These are phyloP conservation scores for Bruguiera sexangula DNA, from an alignment of 345 rosid species.

Conservation along the genomic window DNA sequence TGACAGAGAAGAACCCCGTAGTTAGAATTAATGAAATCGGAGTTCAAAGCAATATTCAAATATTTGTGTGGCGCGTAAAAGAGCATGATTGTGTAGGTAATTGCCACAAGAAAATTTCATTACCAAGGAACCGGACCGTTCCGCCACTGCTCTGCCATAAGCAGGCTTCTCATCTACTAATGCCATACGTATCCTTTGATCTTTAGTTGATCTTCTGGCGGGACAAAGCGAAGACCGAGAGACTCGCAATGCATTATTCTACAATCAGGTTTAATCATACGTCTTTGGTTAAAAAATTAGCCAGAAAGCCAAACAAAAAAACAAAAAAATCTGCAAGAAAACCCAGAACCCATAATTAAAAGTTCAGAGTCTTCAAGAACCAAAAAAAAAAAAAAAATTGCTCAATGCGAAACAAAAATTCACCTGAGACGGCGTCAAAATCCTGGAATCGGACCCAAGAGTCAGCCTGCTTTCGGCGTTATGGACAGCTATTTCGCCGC, in stretches of 20 bases:
- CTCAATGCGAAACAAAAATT: too few species aligned
- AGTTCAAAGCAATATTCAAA: not conserved
- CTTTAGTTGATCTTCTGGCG: slow-evolving; percentile 22
- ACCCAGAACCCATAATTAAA: too few species aligned
- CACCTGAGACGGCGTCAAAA: too few species aligned
- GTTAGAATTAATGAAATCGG: not conserved
- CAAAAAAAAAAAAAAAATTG: too few species aligned
- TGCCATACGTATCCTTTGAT: slow-evolving; percentile 43
- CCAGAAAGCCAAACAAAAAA: too few species aligned
- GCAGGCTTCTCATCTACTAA: slow-evolving; percentile 68
- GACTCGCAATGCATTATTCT: slow-evolving; percentile 38
- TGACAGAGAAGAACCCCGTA: slow-evolving; percentile 34
- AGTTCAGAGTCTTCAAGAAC: too few species aligned
- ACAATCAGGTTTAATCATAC: not conserved
- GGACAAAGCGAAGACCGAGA: slow-evolving; percentile 29
- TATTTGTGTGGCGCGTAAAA: not conserved
- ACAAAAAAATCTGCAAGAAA: too few species aligned
- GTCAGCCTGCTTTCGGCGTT: too few species aligned
- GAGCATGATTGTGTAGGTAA: not conserved
- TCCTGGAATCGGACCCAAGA: too few species aligned
- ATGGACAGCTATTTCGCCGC: too few species aligned
- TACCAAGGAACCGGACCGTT: slow-evolving; percentile 63
- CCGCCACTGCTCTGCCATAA: slow-evolving; percentile 34
- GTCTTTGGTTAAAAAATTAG: too few species aligned
- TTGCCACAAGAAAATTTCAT: not conserved